Conservation (phyloP, 176 grass and related monocot species). For the Triticum urartu region DNA sequence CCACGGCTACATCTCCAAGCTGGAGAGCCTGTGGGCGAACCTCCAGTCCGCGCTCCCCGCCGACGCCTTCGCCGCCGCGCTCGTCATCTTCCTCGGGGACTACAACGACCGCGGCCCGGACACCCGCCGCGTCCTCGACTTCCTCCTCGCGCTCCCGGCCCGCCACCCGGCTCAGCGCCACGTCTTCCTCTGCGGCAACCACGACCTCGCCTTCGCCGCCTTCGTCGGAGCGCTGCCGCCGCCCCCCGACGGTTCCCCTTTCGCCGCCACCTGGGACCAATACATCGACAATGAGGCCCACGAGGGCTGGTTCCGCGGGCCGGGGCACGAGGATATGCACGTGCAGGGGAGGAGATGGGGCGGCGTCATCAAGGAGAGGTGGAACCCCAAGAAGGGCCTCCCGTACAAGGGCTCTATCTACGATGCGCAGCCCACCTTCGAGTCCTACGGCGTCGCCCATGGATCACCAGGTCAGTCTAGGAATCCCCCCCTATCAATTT, state of each 20-base stretch:
- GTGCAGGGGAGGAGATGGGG: conserved; percentile 83
- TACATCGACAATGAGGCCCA: conserved; percentile 62
- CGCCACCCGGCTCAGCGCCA: conserved; percentile 65
- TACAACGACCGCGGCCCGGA: conserved; percentile 82
- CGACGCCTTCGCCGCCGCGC: conserved; percentile 70
- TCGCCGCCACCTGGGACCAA: conserved; percentile 75
- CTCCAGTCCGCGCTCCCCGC: conserved; percentile 45
- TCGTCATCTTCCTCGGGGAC: conserved; percentile 95
- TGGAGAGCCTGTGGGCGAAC: conserved; percentile 79
- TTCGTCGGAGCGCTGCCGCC: conserved; percentile 80
- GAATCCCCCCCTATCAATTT: neutral
- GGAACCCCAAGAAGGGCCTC: conserved; percentile 61
- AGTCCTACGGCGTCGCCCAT: conserved; percentile 81
- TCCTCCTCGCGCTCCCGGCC: conserved; percentile 61
- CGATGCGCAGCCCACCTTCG: conserved; percentile 73
- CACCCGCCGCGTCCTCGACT: conserved; percentile 63
- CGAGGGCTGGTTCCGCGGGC: conserved; percentile 81
- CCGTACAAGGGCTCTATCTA: conserved; percentile 79
- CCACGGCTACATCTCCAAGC: conserved; percentile 84
- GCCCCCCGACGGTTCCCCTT: conserved; percentile 54
- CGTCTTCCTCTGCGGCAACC: conserved; percentile 96
- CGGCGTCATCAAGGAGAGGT: conserved; percentile 58
- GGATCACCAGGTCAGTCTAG: conserved; percentile 61
- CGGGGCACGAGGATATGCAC: conserved; percentile 71
- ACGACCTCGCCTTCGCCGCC: conserved; percentile 85